phyloP scores from a whole-genome alignment of 371 early-diverging fungal genomes.

The Mortierella sp. region DNA sequence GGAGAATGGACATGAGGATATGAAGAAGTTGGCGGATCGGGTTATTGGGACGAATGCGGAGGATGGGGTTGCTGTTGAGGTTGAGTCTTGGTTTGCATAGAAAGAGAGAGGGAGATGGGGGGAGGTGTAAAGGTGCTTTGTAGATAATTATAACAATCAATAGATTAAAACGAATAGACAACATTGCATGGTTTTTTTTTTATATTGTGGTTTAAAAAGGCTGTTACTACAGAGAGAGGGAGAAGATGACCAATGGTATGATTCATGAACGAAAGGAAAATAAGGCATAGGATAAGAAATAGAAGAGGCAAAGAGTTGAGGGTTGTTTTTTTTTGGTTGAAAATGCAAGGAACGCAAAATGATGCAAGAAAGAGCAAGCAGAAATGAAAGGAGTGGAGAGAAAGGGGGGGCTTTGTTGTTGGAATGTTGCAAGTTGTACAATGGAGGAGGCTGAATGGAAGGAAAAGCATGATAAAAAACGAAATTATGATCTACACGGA shows the following conservation, averaged over 20 bases:
- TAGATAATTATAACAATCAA: background rate
- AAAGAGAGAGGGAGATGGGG: background rate
- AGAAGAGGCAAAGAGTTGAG: background rate
- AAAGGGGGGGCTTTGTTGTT: background rate
- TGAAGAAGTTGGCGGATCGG: constrained; percentile 47
- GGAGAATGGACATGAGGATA: constrained; percentile 54
- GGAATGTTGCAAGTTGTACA: constrained; percentile 10
- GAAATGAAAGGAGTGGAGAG: background rate
- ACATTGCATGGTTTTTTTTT: background rate
- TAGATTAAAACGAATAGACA: background rate
- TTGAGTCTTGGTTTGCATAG: constrained; percentile 45
- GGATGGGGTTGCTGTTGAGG: constrained; percentile 51
- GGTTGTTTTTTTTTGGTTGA: background rate
- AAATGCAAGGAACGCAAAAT: constrained; percentile 12
- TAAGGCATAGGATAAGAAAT: background rate
- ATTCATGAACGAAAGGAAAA: background rate
- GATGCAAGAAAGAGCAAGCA: background rate
- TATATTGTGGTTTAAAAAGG: background rate
- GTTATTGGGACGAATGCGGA: constrained; percentile 50
- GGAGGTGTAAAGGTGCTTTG: background rate
- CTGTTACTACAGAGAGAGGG: background rate
- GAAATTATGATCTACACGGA: constrained; percentile 12
- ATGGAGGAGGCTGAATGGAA: background rate
- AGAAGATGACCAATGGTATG: background rate
- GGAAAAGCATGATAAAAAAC: background rate